Evolutionary conservation across 2,329 filamentous ascomycete species (phyloP), one percentile per base, ranked within the genome.

Genomic region (Fusarium sambucinum): DNA sequence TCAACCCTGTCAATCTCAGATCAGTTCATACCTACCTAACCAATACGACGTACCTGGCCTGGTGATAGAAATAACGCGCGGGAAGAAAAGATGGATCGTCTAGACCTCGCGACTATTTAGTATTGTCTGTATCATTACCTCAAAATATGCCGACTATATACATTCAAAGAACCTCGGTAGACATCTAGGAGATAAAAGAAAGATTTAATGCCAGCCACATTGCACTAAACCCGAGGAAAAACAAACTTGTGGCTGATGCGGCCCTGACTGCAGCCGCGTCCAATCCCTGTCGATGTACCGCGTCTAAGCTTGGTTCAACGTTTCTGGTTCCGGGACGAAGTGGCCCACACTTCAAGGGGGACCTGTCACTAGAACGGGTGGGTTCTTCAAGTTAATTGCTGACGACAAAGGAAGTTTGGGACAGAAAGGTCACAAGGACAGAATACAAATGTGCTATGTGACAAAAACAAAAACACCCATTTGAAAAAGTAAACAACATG

Each of bases 291-390:
- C 71, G 62, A 69, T 52, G 73, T 73, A 61, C 68, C 72, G 72
- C 72, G 72, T 48, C 72, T 74, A 74, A 74, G 72, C 69, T 74
- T 74, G 71, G 72, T 73, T 74, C 72, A 74, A 74, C 72, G 72
- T 74, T 64, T 71, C 59, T 71, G 59, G 67, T 67, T 69, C 58
- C 62, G 47, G 66, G 72, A 63, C 50, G 45, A 68, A 60, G 66
- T 52, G 63, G 69, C 32, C 55, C 67, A 59, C 54, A 63, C 52
- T 50, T 55, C 56, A 56, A 63, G 47, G 47, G 69, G 60, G 52
- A 12, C 32, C 23, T 41, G 40, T 47, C 32, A 47, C 42, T 42
- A 53, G 38, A 32, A 37, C 53, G 41, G 41, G 45, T 55, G 50
- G 51, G 42, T 47, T 66, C 29, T 25, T 56, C 45, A 32, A 42